These are phyloP conservation scores for Diplodia seriata DNA, from an alignment of 2,329 filamentous ascomycete genomes.

Conservation along the genomic window DNA sequence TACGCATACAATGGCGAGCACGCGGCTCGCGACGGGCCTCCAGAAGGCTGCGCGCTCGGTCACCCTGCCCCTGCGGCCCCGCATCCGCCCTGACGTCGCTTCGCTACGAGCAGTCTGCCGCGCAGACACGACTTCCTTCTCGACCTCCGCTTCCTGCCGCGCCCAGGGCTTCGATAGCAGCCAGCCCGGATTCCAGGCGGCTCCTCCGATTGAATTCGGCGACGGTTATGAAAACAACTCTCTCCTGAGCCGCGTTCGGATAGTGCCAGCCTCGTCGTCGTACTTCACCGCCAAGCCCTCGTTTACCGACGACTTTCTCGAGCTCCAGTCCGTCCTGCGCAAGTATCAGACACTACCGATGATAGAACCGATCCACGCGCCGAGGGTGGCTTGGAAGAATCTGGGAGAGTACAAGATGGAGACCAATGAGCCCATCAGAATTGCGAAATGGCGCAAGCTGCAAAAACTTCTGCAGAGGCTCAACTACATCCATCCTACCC, in stretches of 20 bases:
- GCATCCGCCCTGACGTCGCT: slow-evolving; percentile 9
- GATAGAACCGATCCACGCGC: slow-evolving; percentile 68
- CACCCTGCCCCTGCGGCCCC: slow-evolving; percentile 34
- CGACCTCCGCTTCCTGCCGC: slow-evolving; percentile 41
- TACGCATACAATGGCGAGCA: slow-evolving; percentile 29
- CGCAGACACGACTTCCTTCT: slow-evolving; percentile 39
- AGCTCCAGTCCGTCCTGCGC: slow-evolving; percentile 73
- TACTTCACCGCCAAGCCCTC: slow-evolving; percentile 88
- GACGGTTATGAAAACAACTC: background rate
- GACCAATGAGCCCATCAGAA: slow-evolving; percentile 56
- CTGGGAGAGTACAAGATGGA: slow-evolving; percentile 73
- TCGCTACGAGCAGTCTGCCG: slow-evolving; percentile 17
- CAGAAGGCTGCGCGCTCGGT: slow-evolving; percentile 41
- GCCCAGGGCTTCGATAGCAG: slow-evolving; percentile 38
- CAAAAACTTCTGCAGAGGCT: slow-evolving; percentile 77
- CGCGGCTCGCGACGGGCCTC: slow-evolving; percentile 40
- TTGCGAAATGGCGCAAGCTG: slow-evolving; percentile 78
- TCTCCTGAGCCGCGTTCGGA: slow-evolving; percentile 60
- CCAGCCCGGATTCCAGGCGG: slow-evolving; percentile 47
- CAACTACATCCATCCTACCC: slow-evolving; percentile 80
- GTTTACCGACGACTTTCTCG: slow-evolving; percentile 85
- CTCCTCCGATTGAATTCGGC: slow-evolving; percentile 54
- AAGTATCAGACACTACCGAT: slow-evolving; percentile 77
- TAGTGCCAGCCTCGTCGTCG: slow-evolving; percentile 85
- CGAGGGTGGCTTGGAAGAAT: slow-evolving; percentile 80